Conservation (phyloP, 1,284 basidiomycete species). For the Austroboletus novae-zelandiae region DNA sequence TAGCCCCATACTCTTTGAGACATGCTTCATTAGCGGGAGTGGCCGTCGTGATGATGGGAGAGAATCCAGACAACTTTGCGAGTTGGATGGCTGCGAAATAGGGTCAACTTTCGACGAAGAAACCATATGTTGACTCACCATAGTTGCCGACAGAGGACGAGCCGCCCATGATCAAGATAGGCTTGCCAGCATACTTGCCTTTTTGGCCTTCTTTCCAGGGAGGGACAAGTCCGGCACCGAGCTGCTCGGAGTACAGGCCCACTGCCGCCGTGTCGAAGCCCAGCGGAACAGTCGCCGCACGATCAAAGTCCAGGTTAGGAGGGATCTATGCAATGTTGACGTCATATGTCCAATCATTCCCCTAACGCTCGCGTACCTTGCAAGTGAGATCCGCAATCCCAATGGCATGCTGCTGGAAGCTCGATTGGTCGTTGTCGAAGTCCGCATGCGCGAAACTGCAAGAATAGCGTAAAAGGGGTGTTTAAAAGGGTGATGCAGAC, state of each 20-base stretch:
- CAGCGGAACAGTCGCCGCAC: slow-evolving; percentile 37
- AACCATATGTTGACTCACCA: slow-evolving; percentile 21
- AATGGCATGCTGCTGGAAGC: slow-evolving; percentile 35
- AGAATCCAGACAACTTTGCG: slow-evolving; percentile 51
- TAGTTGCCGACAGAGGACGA: slow-evolving; percentile 44
- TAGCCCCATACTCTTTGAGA: slow-evolving; percentile 53
- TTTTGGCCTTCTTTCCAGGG: slow-evolving; percentile 35
- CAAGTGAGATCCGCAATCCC: slow-evolving; percentile 26
- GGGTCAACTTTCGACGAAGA: neutral
- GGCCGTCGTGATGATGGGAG: slow-evolving; percentile 52
- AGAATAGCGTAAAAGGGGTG: neutral
- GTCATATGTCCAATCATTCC: slow-evolving; percentile 1
- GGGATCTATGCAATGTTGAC: slow-evolving; percentile 21
- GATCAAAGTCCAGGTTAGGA: slow-evolving; percentile 28
- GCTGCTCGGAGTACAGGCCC: slow-evolving; percentile 31
- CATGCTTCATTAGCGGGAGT: slow-evolving; percentile 41
- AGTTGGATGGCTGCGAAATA: slow-evolving; percentile 48
- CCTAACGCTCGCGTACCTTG: slow-evolving; percentile 25
- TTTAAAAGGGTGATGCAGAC: neutral
- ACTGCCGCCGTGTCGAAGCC: slow-evolving; percentile 36
- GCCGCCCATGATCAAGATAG: slow-evolving; percentile 45
- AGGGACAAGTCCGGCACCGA: slow-evolving; percentile 29
- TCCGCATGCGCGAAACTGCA: slow-evolving; percentile 20
- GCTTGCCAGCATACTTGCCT: slow-evolving; percentile 36
- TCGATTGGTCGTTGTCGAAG: slow-evolving; percentile 20